A percentile compares a stretch with the other conserved stretches of the same genome.
Evolutionary conservation across 2,329 filamentous ascomycete species (phyloP).

Genomic region (Nothomitra cinnamomea): DNA sequence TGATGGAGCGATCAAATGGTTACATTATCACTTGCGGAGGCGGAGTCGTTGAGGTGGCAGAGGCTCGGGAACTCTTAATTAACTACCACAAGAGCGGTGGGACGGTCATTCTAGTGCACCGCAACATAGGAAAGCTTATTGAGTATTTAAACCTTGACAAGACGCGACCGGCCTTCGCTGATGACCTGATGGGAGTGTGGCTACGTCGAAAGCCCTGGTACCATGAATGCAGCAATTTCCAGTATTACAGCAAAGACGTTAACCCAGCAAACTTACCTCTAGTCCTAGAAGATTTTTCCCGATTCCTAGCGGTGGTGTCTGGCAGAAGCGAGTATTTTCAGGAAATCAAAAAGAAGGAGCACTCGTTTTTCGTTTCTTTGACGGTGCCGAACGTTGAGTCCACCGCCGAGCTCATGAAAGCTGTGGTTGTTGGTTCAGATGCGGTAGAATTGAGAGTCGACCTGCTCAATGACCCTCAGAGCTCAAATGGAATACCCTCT

Average conservation of each 20-base stretch:
- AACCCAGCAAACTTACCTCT: constrained; percentile 27
- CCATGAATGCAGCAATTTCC: constrained; percentile 80
- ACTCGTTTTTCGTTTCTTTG: constrained; percentile 85
- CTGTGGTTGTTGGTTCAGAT: constrained; percentile 69
- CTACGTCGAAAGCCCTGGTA: constrained; percentile 78
- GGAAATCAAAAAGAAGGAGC: constrained; percentile 42
- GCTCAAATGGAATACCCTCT: constrained; percentile 37
- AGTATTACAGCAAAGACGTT: constrained; percentile 66
- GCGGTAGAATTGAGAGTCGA: constrained; percentile 92
- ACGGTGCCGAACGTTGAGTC: constrained; percentile 60
- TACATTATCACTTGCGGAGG: constrained; percentile 88
- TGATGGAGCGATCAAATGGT: constrained; percentile 56
- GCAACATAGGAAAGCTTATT: constrained; percentile 75
- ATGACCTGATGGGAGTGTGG: constrained; percentile 86
- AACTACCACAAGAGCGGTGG: constrained; percentile 62
- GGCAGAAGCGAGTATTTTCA: constrained; percentile 38
- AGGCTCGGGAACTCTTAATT: constrained; percentile 58
- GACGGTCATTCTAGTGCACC: constrained; percentile 71
- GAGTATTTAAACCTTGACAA: constrained; percentile 79
- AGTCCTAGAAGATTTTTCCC: constrained; percentile 50
- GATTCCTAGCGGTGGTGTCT: constrained; percentile 54
- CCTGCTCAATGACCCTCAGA: constrained; percentile 56
- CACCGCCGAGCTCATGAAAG: constrained; percentile 46
- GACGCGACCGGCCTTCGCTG: constrained; percentile 78
- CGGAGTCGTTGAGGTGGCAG: constrained; percentile 73